These are phyloP conservation scores for Gastrolobium bilobum DNA, from an alignment of 306 rosid genomes.

Conservation along the genomic window DNA sequence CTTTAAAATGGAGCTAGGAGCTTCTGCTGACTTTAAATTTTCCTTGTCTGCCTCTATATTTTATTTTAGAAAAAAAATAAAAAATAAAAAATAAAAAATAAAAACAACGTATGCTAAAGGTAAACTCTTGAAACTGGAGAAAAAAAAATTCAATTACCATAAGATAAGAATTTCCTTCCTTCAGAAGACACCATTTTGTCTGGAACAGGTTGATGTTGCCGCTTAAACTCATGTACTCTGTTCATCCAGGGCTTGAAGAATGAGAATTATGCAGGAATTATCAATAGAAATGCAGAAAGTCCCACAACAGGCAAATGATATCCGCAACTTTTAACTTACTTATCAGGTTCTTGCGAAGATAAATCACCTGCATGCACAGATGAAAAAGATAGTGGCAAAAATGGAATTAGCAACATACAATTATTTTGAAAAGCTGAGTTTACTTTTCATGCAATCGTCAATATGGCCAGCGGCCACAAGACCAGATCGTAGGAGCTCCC, in stretches of 20 bases:
- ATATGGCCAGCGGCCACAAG: not conserved
- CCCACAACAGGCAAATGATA: slow-evolving; percentile 20
- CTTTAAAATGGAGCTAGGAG: slow-evolving; percentile 53
- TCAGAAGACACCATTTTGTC: slow-evolving; percentile 38
- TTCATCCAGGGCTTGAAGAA: slow-evolving; percentile 44
- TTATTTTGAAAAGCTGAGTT: slow-evolving; percentile 32
- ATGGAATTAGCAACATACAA: slow-evolving; percentile 35
- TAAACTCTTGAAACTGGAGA: not conserved
- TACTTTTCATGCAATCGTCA: slow-evolving; percentile 14
- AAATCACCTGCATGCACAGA: slow-evolving; percentile 50
- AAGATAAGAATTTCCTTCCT: slow-evolving; percentile 44
- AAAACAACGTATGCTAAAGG: not conserved
- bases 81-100: not conserved
- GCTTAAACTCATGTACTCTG: slow-evolving; percentile 47
- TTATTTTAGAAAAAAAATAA: slow-evolving; percentile 14
- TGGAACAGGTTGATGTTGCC: slow-evolving; percentile 43
- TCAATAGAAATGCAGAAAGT: slow-evolving; percentile 38
- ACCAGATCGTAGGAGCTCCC: slow-evolving; percentile 8
- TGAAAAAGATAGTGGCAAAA: slow-evolving; percentile 31
- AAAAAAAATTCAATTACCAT: slow-evolving; percentile 46
- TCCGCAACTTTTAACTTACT: slow-evolving; percentile 60
- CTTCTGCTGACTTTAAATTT: slow-evolving; percentile 50
- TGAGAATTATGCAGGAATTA: slow-evolving; percentile 42
- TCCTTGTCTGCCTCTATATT: slow-evolving; percentile 55
- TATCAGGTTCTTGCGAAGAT: slow-evolving; percentile 49